These are phyloP conservation scores for Kwoniella mangroviensis DNA, from an alignment of 768 basidiomycete genomes.

Conservation along the genomic window DNA sequence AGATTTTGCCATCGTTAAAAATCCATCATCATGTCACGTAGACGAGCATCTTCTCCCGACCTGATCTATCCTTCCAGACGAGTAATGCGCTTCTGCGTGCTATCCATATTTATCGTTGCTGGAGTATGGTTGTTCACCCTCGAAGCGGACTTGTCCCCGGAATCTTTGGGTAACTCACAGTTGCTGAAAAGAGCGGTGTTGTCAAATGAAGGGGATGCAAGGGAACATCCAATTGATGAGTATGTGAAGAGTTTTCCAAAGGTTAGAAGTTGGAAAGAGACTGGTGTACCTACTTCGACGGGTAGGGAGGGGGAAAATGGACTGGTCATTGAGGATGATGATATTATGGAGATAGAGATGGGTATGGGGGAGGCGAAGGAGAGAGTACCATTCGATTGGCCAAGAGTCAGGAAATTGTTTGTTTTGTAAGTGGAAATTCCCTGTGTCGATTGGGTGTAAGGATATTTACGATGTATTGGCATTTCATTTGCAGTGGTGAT, in stretches of 20 bases:
- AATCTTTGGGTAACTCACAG: not conserved
- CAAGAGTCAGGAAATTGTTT: slow-evolving; percentile 23
- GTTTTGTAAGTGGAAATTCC: slow-evolving; percentile 20
- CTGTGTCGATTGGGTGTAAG: not conserved
- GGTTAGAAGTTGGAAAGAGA: slow-evolving; percentile 9
- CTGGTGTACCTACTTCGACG: slow-evolving; percentile 2
- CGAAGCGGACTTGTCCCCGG: not conserved
- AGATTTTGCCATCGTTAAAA: not conserved
- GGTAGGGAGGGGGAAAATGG: not conserved
- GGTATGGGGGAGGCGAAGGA: not conserved
- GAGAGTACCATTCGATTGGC: slow-evolving; percentile 25
- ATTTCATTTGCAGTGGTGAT: slow-evolving; percentile 19
- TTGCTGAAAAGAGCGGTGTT: not conserved
- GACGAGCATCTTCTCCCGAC: slow-evolving; percentile 9
- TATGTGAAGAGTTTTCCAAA: slow-evolving; percentile 16
- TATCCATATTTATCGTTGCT: slow-evolving; percentile 17
- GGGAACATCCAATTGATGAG: slow-evolving; percentile 11
- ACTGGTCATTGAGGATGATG: not conserved
- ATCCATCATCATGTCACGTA: slow-evolving; percentile 9
- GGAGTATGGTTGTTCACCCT: slow-evolving; percentile 19
- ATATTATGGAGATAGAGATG: not conserved
- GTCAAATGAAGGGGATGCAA: not conserved
- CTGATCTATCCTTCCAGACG: slow-evolving; percentile 10
- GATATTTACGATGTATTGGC: not conserved
- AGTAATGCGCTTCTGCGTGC: slow-evolving; percentile 17